Conservation (phyloP, 305 asterid genomes). For the Fraxinus angustifolia region DNA sequence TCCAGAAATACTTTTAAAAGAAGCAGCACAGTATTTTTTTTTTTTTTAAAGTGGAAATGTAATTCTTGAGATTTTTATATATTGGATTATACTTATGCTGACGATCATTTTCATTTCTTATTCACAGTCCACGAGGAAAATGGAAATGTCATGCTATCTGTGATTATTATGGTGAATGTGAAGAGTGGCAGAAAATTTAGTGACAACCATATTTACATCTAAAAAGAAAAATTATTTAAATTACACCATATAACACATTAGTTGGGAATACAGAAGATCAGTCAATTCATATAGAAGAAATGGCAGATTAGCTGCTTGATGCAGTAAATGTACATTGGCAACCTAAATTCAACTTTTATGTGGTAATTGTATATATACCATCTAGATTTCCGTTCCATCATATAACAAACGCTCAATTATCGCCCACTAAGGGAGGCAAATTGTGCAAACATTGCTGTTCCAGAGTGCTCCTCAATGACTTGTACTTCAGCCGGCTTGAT, state of each 20-base stretch:
- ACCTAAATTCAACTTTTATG: not conserved
- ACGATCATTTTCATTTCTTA: not conserved
- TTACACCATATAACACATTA: not conserved
- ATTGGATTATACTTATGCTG: not conserved
- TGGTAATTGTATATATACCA: not conserved
- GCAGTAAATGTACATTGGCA: not conserved
- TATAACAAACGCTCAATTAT: slow-evolving; percentile 17
- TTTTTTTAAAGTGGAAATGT: not conserved
- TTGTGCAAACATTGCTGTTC: slow-evolving; percentile 74
- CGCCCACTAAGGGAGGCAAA: slow-evolving; percentile 66
- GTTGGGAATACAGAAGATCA: not conserved
- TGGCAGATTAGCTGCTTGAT: not conserved
- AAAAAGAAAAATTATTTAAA: not conserved
- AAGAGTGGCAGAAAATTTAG: not conserved
- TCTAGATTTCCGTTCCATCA: not conserved
- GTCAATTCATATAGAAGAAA: not conserved
- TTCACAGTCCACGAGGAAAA: not conserved
- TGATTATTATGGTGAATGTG: not conserved
- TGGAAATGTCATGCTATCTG: not conserved
- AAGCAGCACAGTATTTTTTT: not conserved
- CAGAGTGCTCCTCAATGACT: slow-evolving; percentile 65
- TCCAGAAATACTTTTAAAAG: not conserved
- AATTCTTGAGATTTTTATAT: not conserved
- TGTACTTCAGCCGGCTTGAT: slow-evolving; percentile 35
- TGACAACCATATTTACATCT: not conserved